Conservation (phyloP, 129 eudicot species). For the Silybum marianum region DNA sequence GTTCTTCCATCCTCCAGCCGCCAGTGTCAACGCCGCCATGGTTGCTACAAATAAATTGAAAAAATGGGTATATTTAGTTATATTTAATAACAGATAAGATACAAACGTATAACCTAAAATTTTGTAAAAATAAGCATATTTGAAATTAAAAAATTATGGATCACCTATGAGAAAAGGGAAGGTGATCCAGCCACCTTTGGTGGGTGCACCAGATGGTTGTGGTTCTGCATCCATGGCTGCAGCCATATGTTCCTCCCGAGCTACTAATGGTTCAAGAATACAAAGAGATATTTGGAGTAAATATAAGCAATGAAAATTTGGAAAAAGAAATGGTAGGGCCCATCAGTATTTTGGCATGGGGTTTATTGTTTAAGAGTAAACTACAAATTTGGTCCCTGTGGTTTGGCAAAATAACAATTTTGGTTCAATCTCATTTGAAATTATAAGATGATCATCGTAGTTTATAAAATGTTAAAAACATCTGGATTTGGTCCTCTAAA, state of each 20-base stretch:
- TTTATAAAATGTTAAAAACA: no score
- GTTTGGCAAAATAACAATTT: no score
- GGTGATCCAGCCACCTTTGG: conserved; percentile 73
- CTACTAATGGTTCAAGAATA: conserved; percentile 15
- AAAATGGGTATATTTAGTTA: background rate
- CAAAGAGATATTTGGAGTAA: conserved; percentile 10
- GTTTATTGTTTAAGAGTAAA: background rate
- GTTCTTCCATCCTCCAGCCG: conserved; percentile 51
- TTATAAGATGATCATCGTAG: no score
- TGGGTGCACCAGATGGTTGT: conserved; percentile 28
- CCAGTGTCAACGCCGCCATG: conserved; percentile 45
- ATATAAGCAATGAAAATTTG: conserved; percentile 15
- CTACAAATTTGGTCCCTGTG: no score
- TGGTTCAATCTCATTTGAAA: no score
- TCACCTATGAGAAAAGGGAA: conserved; percentile 71
- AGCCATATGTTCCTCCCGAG: background rate
- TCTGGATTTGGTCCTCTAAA: no score
- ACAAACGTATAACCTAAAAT: background rate
- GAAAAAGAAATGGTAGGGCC: conserved; percentile 19
- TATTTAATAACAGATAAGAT: background rate
- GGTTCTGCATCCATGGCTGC: conserved; percentile 32
- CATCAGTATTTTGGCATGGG: background rate
- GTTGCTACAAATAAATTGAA: conserved; percentile 29
- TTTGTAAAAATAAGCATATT: background rate
- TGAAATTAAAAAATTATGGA: background rate